Conservation (phyloP, 2,329 filamentous ascomycete species). For the Drechslerella dactyloides region DNA sequence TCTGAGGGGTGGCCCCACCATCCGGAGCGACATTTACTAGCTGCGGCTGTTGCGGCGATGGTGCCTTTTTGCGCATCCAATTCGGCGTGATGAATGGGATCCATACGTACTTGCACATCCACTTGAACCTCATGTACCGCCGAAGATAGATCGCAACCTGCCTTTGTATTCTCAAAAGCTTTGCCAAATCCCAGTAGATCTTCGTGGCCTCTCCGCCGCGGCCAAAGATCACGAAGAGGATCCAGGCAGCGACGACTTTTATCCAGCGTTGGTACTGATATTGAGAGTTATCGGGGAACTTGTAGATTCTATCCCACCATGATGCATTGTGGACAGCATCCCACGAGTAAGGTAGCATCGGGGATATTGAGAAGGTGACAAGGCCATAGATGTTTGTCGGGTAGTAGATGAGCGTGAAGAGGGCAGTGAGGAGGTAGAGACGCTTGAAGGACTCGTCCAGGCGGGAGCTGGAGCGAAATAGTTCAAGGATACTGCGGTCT, state of each 20-base stretch:
- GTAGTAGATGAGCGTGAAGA: slow-evolving; percentile 63
- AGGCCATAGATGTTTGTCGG: slow-evolving; percentile 65
- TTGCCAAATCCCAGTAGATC: slow-evolving; percentile 63
- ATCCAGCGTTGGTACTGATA: slow-evolving; percentile 67
- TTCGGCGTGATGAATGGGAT: slow-evolving; percentile 31
- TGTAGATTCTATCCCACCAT: slow-evolving; percentile 62
- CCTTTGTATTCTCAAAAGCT: slow-evolving; percentile 15
- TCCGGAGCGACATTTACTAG: neutral
- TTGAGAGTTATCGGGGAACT: slow-evolving; percentile 60
- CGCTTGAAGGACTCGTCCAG: slow-evolving; percentile 69
- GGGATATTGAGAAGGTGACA: slow-evolving; percentile 58
- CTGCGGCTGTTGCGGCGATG: neutral
- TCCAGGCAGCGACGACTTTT: slow-evolving; percentile 63
- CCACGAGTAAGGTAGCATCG: slow-evolving; percentile 64
- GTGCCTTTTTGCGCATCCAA: slow-evolving; percentile 20
- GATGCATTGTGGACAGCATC: slow-evolving; percentile 61
- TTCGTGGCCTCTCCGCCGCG: slow-evolving; percentile 67
- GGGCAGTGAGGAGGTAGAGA: slow-evolving; percentile 65
- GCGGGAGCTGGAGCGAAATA: slow-evolving; percentile 62
- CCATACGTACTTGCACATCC: slow-evolving; percentile 11
- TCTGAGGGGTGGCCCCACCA: no score
- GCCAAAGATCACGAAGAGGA: slow-evolving; percentile 70
- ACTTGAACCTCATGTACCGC: slow-evolving; percentile 26
- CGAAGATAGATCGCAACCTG: slow-evolving; percentile 14
- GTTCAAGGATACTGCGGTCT: slow-evolving; percentile 66